Evolutionary conservation across 2,329 filamentous ascomycete species (phyloP).

Genomic region (Ophiocordyceps unilateralis): DNA sequence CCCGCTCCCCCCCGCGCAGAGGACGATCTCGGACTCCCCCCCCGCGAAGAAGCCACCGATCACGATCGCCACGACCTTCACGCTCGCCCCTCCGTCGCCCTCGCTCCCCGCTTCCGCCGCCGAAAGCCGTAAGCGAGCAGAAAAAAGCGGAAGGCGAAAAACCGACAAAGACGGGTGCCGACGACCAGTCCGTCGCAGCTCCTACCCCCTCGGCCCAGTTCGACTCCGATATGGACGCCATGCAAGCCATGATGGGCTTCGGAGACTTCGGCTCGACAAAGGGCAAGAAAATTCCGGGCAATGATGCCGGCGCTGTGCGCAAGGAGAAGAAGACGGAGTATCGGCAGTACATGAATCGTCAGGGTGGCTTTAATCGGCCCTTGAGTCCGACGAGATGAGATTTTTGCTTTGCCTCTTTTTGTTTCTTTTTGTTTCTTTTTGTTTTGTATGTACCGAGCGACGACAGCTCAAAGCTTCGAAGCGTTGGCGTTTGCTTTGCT

Average conservation of each 20-base stretch:
- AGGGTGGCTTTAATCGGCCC: constrained; percentile 67
- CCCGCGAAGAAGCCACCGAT: not conserved
- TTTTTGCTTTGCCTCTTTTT: not conserved
- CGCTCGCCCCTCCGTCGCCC: constrained; percentile 10
- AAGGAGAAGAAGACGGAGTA: constrained; percentile 95
- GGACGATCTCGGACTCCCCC: too few relatives aligned
- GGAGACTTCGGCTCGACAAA: constrained; percentile 74
- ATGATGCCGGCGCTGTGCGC: constrained; percentile 63
- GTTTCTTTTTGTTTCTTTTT: too few relatives aligned
- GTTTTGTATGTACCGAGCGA: too few relatives aligned
- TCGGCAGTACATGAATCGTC: constrained; percentile 88
- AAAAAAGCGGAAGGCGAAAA: too few relatives aligned
- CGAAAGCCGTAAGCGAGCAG: too few relatives aligned
- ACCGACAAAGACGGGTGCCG: constrained; percentile 5
- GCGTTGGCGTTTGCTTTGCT: too few relatives aligned
- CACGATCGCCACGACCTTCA: constrained; percentile 10
- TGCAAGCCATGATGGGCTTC: constrained; percentile 85
- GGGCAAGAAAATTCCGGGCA: constrained; percentile 73
- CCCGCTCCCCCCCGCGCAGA: too few relatives aligned
- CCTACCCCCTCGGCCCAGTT: too few relatives aligned
- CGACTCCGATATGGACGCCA: constrained; percentile 49
- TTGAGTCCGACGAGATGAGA: constrained; percentile 37
- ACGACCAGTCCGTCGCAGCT: constrained; percentile 15
- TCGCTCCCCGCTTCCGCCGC: constrained; percentile 3
- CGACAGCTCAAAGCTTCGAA: too few relatives aligned